Evolutionary conservation across 2,329 filamentous ascomycete species (phyloP), one percentile per base, ranked within the genome.

Genomic region (Pleurostoma richardsiae): DNA sequence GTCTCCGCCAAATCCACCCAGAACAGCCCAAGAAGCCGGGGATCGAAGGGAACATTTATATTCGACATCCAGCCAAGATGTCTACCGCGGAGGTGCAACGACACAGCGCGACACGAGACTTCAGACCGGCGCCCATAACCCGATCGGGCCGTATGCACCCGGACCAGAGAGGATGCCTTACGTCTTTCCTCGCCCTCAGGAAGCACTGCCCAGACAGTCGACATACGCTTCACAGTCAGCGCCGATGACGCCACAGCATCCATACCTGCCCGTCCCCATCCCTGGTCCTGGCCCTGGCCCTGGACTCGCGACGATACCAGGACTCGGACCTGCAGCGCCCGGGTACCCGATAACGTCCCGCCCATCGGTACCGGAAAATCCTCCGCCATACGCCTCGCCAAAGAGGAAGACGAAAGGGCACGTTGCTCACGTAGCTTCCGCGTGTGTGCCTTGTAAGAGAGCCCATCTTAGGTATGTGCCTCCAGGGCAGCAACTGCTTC

Each of bases 371-470:
- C 59, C 67, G n/a, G 77, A 81, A 36, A 64, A 62, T 28, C 65
- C 70, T 33, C 64, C 71, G 3, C 48, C 47, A 6, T 76, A 74
- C 52, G 67, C 71, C 8, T 82, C 80, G 38, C 77, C 80, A 2
- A 84, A 82, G 52, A 73, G 82, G 54, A 86, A 85, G 63, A 83
- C 85, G 5, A 90, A 90, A 61, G 86, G 86, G 10, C 88, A 94
- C 69, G 88, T 92, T 45, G 86, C 87, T 43, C 88, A 94, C 69
- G 88, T 92, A 45, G 86, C 87, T 43, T 91, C 87, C 33, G 88
- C 88, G 29, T 94, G 88, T 62, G 84, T 92, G 55, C 89, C 90
- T 50, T 94, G 88, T 70, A 92, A 92, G 63, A 83, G 82, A 64
- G 88, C 88, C 36, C 88, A 94, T 77, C 76, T 94, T 53, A 75